Evolutionary conservation across 805 yeast genomes (phyloP), one percentile per base, ranked within the genome.

Genomic region (Sugiyamaella marilandica): DNA sequence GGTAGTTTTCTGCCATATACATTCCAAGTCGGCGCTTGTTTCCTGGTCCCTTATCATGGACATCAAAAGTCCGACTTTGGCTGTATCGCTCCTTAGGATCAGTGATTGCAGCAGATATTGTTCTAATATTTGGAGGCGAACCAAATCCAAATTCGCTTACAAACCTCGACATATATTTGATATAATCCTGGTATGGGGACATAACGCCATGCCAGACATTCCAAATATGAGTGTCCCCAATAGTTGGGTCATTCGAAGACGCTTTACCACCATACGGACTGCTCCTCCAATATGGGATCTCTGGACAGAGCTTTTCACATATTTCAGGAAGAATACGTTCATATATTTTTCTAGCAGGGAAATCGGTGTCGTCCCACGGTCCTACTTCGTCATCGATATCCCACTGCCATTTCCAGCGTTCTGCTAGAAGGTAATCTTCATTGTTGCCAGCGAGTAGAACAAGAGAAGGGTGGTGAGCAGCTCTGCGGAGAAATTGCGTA

Each of bases 201-300:
- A 32, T 32, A 7, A 32, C 71, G 59, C 74, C 76, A 16, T 67
- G 59, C 80, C 81, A 77, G 5, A 77, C 77, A 53, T 76, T 74
- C 81, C 81, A 77, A 51, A 75, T 79, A 56, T 77, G 81, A 2
- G 74, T 64, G 58, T 77, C 81, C 1, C 82, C 81, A n/a, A 66
- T 59, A 1, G 73, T 70, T 2, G 66, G 58, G 53, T 32, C 37
- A 19, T 47, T 47, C 9, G 41, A 21, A 10, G 24, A 39, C 2
- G 19, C 13, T 13, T 21, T 32, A 8, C 77, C 75, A 14, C 77
- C 73, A 66, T 69, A 75, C 1, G 81, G 81, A 1, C 76, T 1
- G 80, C 79, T 13, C 66, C 70, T 47, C 72, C 74, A 35, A 13
- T 55, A 55, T 4, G 55, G 55, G 21, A 49, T 29, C 19, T 52